Conservation (phyloP, 1,284 basidiomycete genomes). For the Mycosarcoma maydis region DNA sequence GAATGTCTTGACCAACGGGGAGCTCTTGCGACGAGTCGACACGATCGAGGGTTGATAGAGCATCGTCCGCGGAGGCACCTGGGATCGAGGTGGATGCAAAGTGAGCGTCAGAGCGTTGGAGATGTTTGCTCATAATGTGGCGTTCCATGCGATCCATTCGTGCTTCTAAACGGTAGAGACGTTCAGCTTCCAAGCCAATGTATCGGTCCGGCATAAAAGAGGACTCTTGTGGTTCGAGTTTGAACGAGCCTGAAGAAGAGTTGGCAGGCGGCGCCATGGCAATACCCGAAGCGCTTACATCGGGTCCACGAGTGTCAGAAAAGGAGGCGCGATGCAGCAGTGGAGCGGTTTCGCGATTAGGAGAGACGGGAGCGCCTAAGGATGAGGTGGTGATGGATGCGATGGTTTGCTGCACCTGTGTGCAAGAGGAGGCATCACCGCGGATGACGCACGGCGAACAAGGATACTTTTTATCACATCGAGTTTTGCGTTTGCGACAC, state of each 20-base stretch:
- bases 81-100: conserved; percentile 10
- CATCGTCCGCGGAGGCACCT: conserved; percentile 7
- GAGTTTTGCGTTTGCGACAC: conserved; percentile 46
- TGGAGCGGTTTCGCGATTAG: conserved; percentile 12
- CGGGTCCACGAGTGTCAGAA: conserved; percentile 7
- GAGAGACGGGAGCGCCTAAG: conserved; percentile 12
- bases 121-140: conserved; percentile 7
- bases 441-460: conserved; percentile 47
- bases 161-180: conserved; percentile 29
- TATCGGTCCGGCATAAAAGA: conserved; percentile 22
- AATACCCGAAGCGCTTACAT: neutral
- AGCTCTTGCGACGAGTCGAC: conserved; percentile 14
- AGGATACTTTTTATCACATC: conserved; percentile 46
- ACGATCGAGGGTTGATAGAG: conserved; percentile 6
- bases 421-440: conserved; percentile 32
- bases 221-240: conserved; percentile 13
- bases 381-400: conserved; percentile 37
- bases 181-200: conserved; percentile 31
- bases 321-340: conserved; percentile 16
- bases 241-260: conserved; percentile 24
- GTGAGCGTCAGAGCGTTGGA: conserved; percentile 1
- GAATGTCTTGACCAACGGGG: conserved; percentile 31
- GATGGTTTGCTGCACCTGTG: conserved; percentile 45
- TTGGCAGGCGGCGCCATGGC: neutral
- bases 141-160: conserved; percentile 41